Conservation (phyloP, 345 rosid species). For the Rhodomyrtus tomentosa region DNA sequence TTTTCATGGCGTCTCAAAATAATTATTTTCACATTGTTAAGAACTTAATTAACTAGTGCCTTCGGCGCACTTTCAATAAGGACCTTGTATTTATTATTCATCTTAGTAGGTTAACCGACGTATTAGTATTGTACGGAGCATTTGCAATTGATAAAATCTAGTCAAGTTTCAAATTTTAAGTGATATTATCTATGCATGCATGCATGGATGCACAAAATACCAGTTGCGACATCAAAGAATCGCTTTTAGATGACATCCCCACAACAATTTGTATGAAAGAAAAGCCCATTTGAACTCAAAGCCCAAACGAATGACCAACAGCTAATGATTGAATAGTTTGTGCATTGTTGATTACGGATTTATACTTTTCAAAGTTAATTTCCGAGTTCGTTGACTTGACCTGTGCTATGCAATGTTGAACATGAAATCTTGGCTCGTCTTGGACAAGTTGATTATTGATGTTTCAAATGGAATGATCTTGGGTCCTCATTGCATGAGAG, state of each 20-base stretch:
- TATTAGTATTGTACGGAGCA: background rate
- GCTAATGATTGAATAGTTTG: background rate
- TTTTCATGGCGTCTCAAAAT: background rate
- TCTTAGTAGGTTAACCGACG: background rate
- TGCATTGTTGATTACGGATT: background rate
- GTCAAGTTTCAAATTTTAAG: background rate
- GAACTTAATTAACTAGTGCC: background rate
- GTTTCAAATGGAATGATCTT: background rate
- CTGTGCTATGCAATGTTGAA: background rate
- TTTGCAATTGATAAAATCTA: background rate
- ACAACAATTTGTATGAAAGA: background rate
- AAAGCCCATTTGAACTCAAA: background rate
- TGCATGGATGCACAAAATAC: background rate
- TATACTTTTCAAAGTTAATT: background rate
- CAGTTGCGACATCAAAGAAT: accelerated
- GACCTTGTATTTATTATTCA: background rate
- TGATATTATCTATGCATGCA: background rate
- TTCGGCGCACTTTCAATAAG: background rate
- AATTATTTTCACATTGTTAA: background rate
- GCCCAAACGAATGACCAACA: background rate
- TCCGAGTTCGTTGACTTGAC: background rate
- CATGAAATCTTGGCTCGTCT: background rate
- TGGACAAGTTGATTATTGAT: background rate
- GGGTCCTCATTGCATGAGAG: background rate
- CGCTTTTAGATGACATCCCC: background rate